phyloP scores from a whole-genome alignment of 768 basidiomycete genomes.

The Saitozyma podzolica region DNA sequence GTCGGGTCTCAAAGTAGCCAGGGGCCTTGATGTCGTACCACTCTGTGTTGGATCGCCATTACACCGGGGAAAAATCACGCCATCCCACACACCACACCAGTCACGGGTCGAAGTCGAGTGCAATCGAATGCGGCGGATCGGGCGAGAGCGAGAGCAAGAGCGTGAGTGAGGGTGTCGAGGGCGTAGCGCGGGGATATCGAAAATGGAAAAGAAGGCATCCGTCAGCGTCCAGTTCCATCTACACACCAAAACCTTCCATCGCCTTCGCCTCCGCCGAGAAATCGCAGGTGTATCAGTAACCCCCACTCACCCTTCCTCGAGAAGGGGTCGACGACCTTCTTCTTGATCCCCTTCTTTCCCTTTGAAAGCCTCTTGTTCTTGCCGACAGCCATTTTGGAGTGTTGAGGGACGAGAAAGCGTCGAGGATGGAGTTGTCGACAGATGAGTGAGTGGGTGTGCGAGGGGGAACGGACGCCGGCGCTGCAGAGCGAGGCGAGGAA shows the following conservation, averaged over 20 bases:
- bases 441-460: too few relatives aligned
- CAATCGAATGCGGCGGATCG: too few relatives aligned
- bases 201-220: background rate
- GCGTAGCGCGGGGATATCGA: background rate
- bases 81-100: too few relatives aligned
- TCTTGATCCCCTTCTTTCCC: conserved; percentile 73
- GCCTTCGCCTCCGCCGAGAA: too few relatives aligned
- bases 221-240: background rate
- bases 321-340: conserved; percentile 99
- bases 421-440: background rate
- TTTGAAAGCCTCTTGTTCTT: conserved; percentile 77
- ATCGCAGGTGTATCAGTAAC: too few relatives aligned
- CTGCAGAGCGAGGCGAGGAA: too few relatives aligned
- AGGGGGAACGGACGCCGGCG: too few relatives aligned
- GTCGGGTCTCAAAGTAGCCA: conserved; percentile 92
- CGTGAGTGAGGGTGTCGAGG: background rate
- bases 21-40: conserved; percentile 99
- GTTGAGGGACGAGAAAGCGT: conserved; percentile 18
- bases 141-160: too few relatives aligned
- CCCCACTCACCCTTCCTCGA: conserved; percentile 82
- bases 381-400: conserved; percentile 48
- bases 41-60: conserved; percentile 58
- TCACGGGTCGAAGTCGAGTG: too few relatives aligned
- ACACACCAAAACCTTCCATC: background rate
- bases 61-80: too few relatives aligned